Conservation (phyloP, 2,329 filamentous ascomycete genomes). For the Fusarium sp. region DNA sequence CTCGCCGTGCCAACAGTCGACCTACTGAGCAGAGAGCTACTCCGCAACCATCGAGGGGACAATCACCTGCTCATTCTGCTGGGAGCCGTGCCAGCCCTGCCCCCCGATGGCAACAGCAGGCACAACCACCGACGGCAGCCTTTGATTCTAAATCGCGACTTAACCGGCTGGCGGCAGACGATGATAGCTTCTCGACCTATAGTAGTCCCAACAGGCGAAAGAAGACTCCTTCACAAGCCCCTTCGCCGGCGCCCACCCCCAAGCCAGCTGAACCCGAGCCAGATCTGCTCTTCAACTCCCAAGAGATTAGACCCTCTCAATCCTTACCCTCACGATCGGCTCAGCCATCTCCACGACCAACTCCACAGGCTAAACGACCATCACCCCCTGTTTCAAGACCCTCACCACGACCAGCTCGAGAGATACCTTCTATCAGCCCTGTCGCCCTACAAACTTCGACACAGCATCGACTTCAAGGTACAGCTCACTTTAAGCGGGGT, state of each 20-base stretch:
- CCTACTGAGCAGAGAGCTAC: constrained; percentile 49
- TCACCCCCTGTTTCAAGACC: constrained; percentile 58
- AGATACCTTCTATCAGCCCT: constrained; percentile 77
- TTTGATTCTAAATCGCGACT: constrained; percentile 68
- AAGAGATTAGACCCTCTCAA: constrained; percentile 55
- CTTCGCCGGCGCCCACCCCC: constrained; percentile 61
- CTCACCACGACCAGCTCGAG: constrained; percentile 66
- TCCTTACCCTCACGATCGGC: constrained; percentile 57
- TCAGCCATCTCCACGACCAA: constrained; percentile 57
- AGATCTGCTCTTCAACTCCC: constrained; percentile 74
- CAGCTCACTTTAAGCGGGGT: constrained; percentile 92
- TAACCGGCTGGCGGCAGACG: constrained; percentile 80
- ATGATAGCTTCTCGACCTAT: constrained; percentile 86
- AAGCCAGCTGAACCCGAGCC: constrained; percentile 61
- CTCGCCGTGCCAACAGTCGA: constrained; percentile 46
- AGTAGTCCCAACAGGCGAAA: constrained; percentile 88
- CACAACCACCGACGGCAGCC: constrained; percentile 55
- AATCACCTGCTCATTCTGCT: constrained; percentile 64
- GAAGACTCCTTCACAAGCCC: constrained; percentile 65
- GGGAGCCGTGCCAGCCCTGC: constrained; percentile 62
- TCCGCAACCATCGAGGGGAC: constrained; percentile 61
- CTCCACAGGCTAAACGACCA: constrained; percentile 54
- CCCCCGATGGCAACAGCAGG: constrained; percentile 73
- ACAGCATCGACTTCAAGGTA: constrained; percentile 83
- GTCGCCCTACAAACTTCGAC: constrained; percentile 81